Conservation (phyloP, 106 monocot genomes). For the Dendrobium officinale region DNA sequence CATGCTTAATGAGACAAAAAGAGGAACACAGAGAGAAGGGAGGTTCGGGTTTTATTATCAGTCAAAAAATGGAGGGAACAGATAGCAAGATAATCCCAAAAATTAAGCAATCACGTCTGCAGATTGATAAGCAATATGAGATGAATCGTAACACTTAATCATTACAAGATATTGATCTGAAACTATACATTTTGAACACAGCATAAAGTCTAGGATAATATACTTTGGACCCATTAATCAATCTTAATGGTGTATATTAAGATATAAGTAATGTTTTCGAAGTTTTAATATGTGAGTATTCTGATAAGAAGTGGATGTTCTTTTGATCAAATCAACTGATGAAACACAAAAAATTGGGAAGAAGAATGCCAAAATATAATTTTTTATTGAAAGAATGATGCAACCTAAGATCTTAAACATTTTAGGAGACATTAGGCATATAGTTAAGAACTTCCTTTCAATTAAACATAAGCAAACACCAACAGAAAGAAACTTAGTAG, state of each 20-base stretch:
- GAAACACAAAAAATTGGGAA: too few relatives aligned
- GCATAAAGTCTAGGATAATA: neutral
- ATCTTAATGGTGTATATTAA: neutral
- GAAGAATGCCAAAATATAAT: too few relatives aligned
- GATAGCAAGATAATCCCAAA: neutral
- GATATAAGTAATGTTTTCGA: neutral
- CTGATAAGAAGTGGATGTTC: neutral
- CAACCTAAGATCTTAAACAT: too few relatives aligned
- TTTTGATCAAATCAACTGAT: neutral
- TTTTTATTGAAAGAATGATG: too few relatives aligned
- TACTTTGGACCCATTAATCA: neutral
- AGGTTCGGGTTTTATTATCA: neutral
- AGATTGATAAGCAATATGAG: neutral
- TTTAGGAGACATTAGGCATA: too few relatives aligned
- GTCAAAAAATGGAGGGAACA: neutral
- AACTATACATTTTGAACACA: neutral
- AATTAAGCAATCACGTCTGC: neutral
- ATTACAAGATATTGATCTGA: neutral
- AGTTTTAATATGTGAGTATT: neutral
- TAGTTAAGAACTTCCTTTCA: too few relatives aligned
- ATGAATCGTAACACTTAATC: neutral
- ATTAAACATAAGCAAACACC: too few relatives aligned
- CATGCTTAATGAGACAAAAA: slow-evolving; percentile 6
- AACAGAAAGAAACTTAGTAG: too few relatives aligned
- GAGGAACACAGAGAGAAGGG: neutral